Base-by-base conservation (phyloP, 495 filamentous ascomycete species). In the Podospora australis region DNA sequence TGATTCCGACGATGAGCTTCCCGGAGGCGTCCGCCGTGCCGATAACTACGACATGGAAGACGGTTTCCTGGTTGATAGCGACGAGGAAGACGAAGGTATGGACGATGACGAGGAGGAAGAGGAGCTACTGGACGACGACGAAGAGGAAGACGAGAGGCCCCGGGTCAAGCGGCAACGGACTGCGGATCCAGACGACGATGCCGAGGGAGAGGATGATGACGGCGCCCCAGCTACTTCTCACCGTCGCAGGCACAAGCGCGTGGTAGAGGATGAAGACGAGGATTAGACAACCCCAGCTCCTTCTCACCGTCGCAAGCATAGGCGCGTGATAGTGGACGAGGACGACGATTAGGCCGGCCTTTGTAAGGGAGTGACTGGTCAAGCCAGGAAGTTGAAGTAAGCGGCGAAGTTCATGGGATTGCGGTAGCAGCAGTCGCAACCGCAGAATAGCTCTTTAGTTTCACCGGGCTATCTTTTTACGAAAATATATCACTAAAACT, bases 11-110 rank as follows among this genome's bases (percentile, higher is more conserved):
- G 77, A 80, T 49, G 78, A 78, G 47, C 80, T 82, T 2, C 78
- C 80, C 28, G 72, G 81, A 32, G 79, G 81, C 3, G 70, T 74
- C 20, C 77, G 75, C 14, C 74, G 78, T 17, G 79, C 87, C 53
- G 88, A 96, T 58, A 86, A 91, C 60, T 96, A 90, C 57, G 85
- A 89, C 52, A 78, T 83, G 58, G 84, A 87, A 20, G 86, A 90
- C 54, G 85, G 82, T 5, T 90, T 90, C 64, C 67, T 90, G 46
- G 86, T 86, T 8, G 77, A 76, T 28, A 88, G 84, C 55, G 86
- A 86, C 46, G 82, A 87, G 50, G 86, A 80, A 7, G 81, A 80
- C 52, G 70, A 75, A 24, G 79, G 62, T 11, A 78, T 73, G 9
- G 81, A 74, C 21, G 82, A 83, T 4, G 82, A 83, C 2, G 82